Conservation (phyloP, 2,329 filamentous ascomycete genomes). For the Apiospora sp. region DNA sequence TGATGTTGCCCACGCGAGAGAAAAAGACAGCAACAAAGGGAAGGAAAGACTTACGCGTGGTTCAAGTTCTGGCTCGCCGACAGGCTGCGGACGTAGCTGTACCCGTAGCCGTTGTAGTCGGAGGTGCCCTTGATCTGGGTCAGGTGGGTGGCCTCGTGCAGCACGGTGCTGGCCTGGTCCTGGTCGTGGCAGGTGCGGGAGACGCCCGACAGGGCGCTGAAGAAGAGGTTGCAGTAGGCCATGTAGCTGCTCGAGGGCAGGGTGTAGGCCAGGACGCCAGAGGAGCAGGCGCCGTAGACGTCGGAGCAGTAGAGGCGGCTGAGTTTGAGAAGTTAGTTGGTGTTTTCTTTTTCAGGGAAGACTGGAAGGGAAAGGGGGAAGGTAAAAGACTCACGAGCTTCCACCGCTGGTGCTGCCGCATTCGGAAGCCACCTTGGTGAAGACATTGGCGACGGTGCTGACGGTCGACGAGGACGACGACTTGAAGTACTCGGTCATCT, state of each 20-base stretch:
- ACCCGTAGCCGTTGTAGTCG: slow-evolving; percentile 65
- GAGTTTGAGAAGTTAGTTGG: background rate
- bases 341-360: background rate
- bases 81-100: slow-evolving; percentile 59
- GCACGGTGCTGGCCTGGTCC: slow-evolving; percentile 69
- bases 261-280: slow-evolving; percentile 67
- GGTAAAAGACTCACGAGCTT: slow-evolving; percentile 27
- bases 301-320: slow-evolving; percentile 30
- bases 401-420: slow-evolving; percentile 58
- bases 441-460: slow-evolving; percentile 59
- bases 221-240: slow-evolving; percentile 69
- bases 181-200: slow-evolving; percentile 65
- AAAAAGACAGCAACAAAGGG: too few relatives aligned
- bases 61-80: slow-evolving; percentile 58
- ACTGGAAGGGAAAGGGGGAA: background rate
- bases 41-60: slow-evolving; percentile 55
- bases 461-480: slow-evolving; percentile 49
- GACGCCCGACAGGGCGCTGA: slow-evolving; percentile 59
- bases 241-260: slow-evolving; percentile 61
- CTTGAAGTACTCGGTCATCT: slow-evolving; percentile 71
- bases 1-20: background rate
- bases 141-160: slow-evolving; percentile 73
- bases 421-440: slow-evolving; percentile 58
- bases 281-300: slow-evolving; percentile 41
- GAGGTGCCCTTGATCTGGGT: slow-evolving; percentile 64